These are phyloP conservation scores for Suillus brevipes DNA, from an alignment of 768 basidiomycete species.

Conservation along the genomic window DNA sequence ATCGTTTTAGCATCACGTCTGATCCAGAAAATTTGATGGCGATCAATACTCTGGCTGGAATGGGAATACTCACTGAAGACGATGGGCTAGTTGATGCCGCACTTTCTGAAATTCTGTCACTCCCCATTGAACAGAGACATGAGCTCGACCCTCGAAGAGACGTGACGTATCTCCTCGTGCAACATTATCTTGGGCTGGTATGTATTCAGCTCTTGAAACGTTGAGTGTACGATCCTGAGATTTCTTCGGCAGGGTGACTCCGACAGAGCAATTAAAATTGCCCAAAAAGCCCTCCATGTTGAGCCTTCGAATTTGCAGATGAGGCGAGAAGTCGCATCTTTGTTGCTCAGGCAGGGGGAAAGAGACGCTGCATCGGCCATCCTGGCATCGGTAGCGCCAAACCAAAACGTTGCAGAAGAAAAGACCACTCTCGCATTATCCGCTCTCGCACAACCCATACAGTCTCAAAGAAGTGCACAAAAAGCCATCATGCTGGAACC, in stretches of 20 bases:
- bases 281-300: conserved; percentile 55
- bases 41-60: conserved; percentile 83
- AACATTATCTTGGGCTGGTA: conserved; percentile 76
- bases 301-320: conserved; percentile 54
- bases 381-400: conserved; percentile 34
- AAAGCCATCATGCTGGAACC: conserved; percentile 59
- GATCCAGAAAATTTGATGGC: conserved; percentile 81
- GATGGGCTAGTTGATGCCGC: conserved; percentile 83
- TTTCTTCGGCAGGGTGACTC: conserved; percentile 43
- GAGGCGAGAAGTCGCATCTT: conserved; percentile 53
- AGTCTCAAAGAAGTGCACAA: conserved; percentile 50
- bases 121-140: conserved; percentile 65
- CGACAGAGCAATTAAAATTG: conserved; percentile 48
- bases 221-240: conserved; percentile 2
- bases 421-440: conserved; percentile 48
- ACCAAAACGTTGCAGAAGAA: conserved; percentile 37
- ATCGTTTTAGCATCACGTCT: conserved; percentile 58
- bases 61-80: conserved; percentile 82
- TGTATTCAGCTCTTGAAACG: conserved; percentile 15
- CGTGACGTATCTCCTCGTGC: conserved; percentile 68
- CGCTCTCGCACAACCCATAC: conserved; percentile 44
- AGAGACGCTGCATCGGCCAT: conserved; percentile 46
- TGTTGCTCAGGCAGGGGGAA: conserved; percentile 52
- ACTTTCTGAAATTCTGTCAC: conserved; percentile 71
- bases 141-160: conserved; percentile 69